Evolutionary conservation across 805 yeast genomes (phyloP), one percentile per base, ranked within the genome.

Genomic region (Candida arabinofermentans): DNA sequence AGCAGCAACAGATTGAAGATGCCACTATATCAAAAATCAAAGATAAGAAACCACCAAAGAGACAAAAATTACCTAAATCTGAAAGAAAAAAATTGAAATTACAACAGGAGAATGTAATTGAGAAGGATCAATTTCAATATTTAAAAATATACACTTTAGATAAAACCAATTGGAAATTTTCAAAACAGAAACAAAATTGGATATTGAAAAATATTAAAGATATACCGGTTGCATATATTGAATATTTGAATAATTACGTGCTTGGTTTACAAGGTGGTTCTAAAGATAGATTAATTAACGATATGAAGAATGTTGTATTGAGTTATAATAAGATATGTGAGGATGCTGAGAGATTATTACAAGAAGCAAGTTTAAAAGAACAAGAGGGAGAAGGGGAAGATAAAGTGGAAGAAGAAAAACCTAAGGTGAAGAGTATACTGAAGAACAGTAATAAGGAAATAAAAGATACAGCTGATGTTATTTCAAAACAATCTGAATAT

Each of bases 171-270:
- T 86, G 95, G 95, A 86, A 86, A 66, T 86, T 86, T 60, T 81
- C 88, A 44, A 86, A 86, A 55, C 90, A 82, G 67, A 86, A 86
- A 49, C 95, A 86, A 62, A 86, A 86, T 57, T 86, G 95, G 95
- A 71, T 86, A 33, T 64, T 86, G 48, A 80, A 79, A 54, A 79
- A 86, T 57, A 61, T 83, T 24, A 70, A 65, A 37, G 47, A 51
- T 19, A 76, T 81, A 18, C 83, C 81, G 2, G 66, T 64, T 0
- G 64, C 68, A 8, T 85, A 83, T 54, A 78, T 74, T 38, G 62
- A 57, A 1, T 73, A 76, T 22, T 59, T 86, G 43, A 46, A 67
- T 12, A 57, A 55, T 5, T 86, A 86, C 52, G 57, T 84, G 16
- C 69, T 64, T 16, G 83, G 83, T 0, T 56, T 86, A 22, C 83